A percentile compares a stretch with the other conserved stretches of the same genome.
These are phyloP conservation scores for Middelhovenomyces tepae DNA, from an alignment of 805 yeast genomes.

Conservation along the genomic window DNA sequence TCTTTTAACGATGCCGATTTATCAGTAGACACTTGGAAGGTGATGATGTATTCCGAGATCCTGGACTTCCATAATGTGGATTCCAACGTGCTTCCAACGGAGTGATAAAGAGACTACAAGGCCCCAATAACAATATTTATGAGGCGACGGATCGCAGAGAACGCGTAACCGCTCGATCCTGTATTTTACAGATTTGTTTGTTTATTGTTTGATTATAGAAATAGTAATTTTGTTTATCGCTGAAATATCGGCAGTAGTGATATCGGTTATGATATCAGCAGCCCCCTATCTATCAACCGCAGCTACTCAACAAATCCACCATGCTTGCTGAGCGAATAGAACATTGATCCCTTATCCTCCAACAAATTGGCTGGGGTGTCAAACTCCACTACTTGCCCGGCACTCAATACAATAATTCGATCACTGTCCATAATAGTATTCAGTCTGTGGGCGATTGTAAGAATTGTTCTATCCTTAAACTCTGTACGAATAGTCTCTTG, in stretches of 20 bases:
- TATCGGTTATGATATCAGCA: too few relatives aligned
- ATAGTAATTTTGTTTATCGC: too few relatives aligned
- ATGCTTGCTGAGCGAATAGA: conserved; percentile 65
- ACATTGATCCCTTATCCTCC: conserved; percentile 38
- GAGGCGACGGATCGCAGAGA: too few relatives aligned
- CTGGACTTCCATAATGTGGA: conserved; percentile 91
- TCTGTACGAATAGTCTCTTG: conserved; percentile 66
- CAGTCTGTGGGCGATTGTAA: conserved; percentile 78
- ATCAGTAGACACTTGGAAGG: conserved; percentile 97
- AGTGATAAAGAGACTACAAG: too few relatives aligned
- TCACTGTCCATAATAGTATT: conserved; percentile 78
- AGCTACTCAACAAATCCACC: conserved; percentile 58
- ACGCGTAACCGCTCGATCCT: too few relatives aligned
- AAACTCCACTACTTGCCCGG: conserved; percentile 62
- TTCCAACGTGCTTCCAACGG: conserved; percentile 26
- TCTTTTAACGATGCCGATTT: conserved; percentile 95
- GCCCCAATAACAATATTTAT: too few relatives aligned
- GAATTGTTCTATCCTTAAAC: conserved; percentile 60
- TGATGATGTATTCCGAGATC: conserved; percentile 97
- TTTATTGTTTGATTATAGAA: too few relatives aligned
- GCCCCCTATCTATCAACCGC: too few relatives aligned
- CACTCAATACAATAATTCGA: conserved; percentile 58
- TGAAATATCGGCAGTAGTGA: too few relatives aligned
- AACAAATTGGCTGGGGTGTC: conserved; percentile 61
- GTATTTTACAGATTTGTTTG: too few relatives aligned